Percentiles rank a stretch among this genome's conserved stretches.
phyloP scores from a whole-genome alignment of 208 protist genomes.

The Strigomonas galati region DNA sequence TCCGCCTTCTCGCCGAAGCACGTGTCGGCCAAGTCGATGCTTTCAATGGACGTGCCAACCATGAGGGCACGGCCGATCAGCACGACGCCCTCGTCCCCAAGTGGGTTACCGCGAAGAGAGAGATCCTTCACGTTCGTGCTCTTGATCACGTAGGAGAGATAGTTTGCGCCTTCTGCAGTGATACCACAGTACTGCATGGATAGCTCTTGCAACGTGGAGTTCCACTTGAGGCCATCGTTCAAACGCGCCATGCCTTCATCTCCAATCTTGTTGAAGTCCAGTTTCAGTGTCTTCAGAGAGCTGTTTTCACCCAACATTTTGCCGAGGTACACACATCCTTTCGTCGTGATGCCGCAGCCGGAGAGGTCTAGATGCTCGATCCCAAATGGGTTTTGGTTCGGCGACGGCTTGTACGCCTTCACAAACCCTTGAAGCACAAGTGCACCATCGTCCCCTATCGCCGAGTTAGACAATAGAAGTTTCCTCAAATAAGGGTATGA shows the following conservation, averaged over 20 bases:
- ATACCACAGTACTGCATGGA: slow-evolving; percentile 84
- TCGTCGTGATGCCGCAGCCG: slow-evolving; percentile 57
- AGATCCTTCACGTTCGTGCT: slow-evolving; percentile 66
- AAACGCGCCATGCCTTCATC: slow-evolving; percentile 63
- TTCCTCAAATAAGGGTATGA: slow-evolving; percentile 74
- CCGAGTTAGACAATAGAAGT: slow-evolving; percentile 69
- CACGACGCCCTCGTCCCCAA: slow-evolving; percentile 66
- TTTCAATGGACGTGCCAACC: slow-evolving; percentile 49
- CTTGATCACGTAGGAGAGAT: slow-evolving; percentile 62
- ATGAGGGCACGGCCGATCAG: slow-evolving; percentile 51
- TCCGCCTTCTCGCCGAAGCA: slow-evolving; percentile 50
- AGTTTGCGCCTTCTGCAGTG: slow-evolving; percentile 26
- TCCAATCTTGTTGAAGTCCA: slow-evolving; percentile 82
- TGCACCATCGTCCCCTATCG: slow-evolving; percentile 76
- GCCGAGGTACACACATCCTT: slow-evolving; percentile 65
- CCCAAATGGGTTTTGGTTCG: slow-evolving; percentile 76
- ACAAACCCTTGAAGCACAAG: slow-evolving; percentile 78
- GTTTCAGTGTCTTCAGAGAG: slow-evolving; percentile 55
- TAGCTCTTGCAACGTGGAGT: slow-evolving; percentile 56
- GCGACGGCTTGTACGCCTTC: slow-evolving; percentile 55
- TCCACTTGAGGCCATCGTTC: slow-evolving; percentile 78
- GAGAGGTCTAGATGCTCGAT: slow-evolving; percentile 80
- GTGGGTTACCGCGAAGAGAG: slow-evolving; percentile 62
- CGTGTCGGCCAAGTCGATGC: slow-evolving; percentile 80
- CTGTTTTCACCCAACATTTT: slow-evolving; percentile 62